A percentile compares a stretch with the other conserved stretches of the same genome.
phyloP scores from a whole-genome alignment of 1,284 basidiomycete species.

The Ustilago nuda region DNA sequence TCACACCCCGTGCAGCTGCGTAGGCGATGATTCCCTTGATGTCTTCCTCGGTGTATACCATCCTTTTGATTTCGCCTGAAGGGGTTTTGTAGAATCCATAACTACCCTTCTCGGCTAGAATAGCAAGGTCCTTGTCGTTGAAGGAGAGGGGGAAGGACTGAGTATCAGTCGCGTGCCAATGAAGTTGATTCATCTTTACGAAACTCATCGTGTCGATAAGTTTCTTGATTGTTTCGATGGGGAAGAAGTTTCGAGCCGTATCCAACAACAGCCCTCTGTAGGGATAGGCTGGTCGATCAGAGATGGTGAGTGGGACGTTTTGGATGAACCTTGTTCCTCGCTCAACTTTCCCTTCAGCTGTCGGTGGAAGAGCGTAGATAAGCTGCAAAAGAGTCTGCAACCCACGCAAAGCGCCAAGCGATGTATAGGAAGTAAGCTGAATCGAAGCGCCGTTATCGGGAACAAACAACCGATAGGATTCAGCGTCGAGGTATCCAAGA shows the following conservation, averaged over 20 bases:
- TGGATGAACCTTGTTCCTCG: conserved; percentile 70
- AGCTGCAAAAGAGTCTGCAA: conserved; percentile 85
- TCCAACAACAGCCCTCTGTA: conserved; percentile 83
- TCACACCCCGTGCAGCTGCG: conserved; percentile 81
- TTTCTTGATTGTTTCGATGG: conserved; percentile 75
- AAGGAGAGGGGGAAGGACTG: conserved; percentile 77
- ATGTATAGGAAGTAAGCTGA: conserved; percentile 77
- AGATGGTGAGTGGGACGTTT: conserved; percentile 70
- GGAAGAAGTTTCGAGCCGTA: conserved; percentile 77
- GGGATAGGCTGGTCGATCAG: conserved; percentile 71
- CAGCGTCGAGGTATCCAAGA: conserved; percentile 66
- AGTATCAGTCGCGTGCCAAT: conserved; percentile 79
- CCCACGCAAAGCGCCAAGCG: conserved; percentile 82
- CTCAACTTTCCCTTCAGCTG: conserved; percentile 22
- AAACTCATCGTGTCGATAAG: conserved; percentile 86
- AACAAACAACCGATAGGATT: conserved; percentile 77
- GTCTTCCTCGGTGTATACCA: conserved; percentile 76
- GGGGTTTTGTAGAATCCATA: conserved; percentile 73
- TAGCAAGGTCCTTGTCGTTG: conserved; percentile 73
- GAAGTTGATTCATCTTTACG: conserved; percentile 81
- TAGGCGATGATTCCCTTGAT: conserved; percentile 78
- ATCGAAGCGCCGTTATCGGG: conserved; percentile 76
- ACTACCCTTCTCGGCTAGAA: conserved; percentile 78
- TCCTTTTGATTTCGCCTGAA: conserved; percentile 15
- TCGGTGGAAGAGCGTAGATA: conserved; percentile 70